A percentile compares a stretch with the other conserved stretches of the same genome.
phyloP scores from a whole-genome alignment of 768 basidiomycete species.

The Tulasnella sp. region DNA sequence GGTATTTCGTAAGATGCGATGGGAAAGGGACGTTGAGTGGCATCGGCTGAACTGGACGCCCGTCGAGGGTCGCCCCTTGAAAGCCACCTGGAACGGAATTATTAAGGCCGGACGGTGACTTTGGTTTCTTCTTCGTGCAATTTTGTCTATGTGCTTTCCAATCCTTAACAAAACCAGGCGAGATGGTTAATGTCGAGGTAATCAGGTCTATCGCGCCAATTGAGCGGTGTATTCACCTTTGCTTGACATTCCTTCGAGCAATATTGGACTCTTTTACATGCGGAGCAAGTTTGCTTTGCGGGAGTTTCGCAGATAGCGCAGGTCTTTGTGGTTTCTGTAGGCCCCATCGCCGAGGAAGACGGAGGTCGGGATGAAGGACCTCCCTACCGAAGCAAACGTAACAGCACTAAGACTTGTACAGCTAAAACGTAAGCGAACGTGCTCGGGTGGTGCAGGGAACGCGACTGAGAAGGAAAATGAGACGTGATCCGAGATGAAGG shows the following conservation, averaged over 20 bases:
- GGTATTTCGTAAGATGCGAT: not conserved
- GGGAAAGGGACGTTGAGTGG: conserved; percentile 3
- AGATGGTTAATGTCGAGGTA: not conserved
- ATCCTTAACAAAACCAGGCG: not conserved
- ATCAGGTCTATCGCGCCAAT: not conserved
- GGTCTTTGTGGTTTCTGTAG: not conserved
- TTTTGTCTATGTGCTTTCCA: not conserved
- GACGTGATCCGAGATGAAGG: no score
- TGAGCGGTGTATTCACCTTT: not conserved
- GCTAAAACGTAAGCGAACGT: no score
- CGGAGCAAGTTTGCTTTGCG: not conserved
- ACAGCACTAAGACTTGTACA: not conserved
- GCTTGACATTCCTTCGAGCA: conserved; percentile 14
- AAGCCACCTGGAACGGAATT: not conserved
- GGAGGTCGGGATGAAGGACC: not conserved
- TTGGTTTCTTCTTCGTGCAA: not conserved
- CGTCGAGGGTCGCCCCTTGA: not conserved
- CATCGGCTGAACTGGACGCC: not conserved
- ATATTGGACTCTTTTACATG: not conserved
- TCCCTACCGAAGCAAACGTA: not conserved
- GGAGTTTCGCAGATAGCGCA: not conserved
- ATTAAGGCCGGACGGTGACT: not conserved
- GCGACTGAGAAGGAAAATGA: no score
- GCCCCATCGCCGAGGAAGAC: not conserved
- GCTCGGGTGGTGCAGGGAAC: no score